These are phyloP conservation scores for Dioscorea zingiberensis DNA, from an alignment of 106 monocot species.

Conservation along the genomic window DNA sequence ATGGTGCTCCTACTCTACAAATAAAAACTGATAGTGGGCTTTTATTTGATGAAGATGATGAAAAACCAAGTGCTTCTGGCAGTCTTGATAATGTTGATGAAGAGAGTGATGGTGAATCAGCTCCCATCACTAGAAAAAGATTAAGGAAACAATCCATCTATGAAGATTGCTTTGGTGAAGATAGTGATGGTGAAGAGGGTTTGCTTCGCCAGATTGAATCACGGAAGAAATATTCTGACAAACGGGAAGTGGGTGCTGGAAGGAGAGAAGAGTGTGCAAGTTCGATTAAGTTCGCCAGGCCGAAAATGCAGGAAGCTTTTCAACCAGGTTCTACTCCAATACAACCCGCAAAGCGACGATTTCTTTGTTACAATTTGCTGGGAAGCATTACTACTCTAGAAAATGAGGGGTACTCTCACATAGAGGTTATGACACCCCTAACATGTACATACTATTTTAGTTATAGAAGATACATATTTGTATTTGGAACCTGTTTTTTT, in stretches of 20 bases:
- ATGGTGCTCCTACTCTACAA: slow-evolving; percentile 44
- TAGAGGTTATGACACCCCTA: slow-evolving; percentile 55
- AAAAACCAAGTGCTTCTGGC: slow-evolving; percentile 37
- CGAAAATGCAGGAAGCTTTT: slow-evolving; percentile 74
- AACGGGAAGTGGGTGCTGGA: slow-evolving; percentile 19
- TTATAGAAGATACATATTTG: too few species aligned
- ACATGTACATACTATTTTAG: too few species aligned
- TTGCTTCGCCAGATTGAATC: slow-evolving; percentile 67
- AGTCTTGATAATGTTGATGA: slow-evolving; percentile 62
- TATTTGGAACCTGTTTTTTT: too few species aligned
- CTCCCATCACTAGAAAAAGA: slow-evolving; percentile 54
- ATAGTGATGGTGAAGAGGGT: slow-evolving; percentile 59
- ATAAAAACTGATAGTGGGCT: slow-evolving; percentile 28
- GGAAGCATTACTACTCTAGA: slow-evolving; percentile 88
- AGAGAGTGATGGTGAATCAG: slow-evolving; percentile 41
- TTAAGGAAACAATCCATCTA: slow-evolving; percentile 29
- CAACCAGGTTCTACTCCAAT: slow-evolving; percentile 85
- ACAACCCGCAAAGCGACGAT: slow-evolving; percentile 63
- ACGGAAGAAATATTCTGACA: slow-evolving; percentile 31
- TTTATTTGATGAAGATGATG: slow-evolving; percentile 62
- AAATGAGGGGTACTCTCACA: slow-evolving; percentile 85
- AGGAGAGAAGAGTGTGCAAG: slow-evolving; percentile 21
- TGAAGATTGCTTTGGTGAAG: slow-evolving; percentile 45
- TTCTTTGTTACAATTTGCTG: slow-evolving; percentile 88
- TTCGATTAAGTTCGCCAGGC: slow-evolving; percentile 14